A percentile compares a stretch with the other conserved stretches of the same genome.
Conservation (phyloP, 73 alveolate genomes). For the Stentor coeruleus region DNA sequence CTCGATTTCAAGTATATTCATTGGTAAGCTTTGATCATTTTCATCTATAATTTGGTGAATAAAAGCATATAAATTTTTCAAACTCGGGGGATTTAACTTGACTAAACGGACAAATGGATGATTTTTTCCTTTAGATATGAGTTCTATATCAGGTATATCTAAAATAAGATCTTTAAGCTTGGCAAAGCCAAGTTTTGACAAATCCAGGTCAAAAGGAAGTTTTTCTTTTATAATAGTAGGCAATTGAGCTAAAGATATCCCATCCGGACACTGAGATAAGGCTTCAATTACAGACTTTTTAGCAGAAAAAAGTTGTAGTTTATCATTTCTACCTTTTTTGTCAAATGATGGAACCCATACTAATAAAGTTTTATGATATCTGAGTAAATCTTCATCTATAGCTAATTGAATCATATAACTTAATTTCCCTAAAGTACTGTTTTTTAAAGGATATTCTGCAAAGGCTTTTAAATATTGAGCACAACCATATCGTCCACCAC, state of each 20-base stretch:
- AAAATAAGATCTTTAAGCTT: constrained; percentile 50
- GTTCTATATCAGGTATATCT: constrained; percentile 35
- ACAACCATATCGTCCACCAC: constrained; percentile 80
- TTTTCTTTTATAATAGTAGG: constrained; percentile 43
- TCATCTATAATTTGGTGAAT: not conserved
- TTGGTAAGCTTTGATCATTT: not conserved
- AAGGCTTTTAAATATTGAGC: constrained; percentile 62
- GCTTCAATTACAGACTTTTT: constrained; percentile 12
- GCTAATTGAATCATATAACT: constrained; percentile 59
- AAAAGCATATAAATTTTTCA: too few relatives aligned
- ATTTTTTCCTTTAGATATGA: constrained; percentile 54
- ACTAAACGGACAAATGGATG: constrained; percentile 59
- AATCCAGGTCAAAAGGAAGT: constrained; percentile 30
- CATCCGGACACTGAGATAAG: constrained; percentile 1
- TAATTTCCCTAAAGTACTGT: constrained; percentile 52
- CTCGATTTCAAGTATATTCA: not conserved
- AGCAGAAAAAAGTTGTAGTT: not conserved
- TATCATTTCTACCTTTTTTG: constrained; percentile 19
- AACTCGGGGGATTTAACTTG: not conserved
- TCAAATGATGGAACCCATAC: constrained; percentile 43
- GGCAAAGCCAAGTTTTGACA: constrained; percentile 52
- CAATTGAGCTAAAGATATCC: constrained; percentile 55
- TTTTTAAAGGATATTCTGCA: constrained; percentile 41
- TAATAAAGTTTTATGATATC: constrained; percentile 58
- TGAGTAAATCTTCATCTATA: constrained; percentile 52